Evolutionary conservation across 2,329 filamentous ascomycete genomes (phyloP).

Genomic region (Aspergillus ustus): DNA sequence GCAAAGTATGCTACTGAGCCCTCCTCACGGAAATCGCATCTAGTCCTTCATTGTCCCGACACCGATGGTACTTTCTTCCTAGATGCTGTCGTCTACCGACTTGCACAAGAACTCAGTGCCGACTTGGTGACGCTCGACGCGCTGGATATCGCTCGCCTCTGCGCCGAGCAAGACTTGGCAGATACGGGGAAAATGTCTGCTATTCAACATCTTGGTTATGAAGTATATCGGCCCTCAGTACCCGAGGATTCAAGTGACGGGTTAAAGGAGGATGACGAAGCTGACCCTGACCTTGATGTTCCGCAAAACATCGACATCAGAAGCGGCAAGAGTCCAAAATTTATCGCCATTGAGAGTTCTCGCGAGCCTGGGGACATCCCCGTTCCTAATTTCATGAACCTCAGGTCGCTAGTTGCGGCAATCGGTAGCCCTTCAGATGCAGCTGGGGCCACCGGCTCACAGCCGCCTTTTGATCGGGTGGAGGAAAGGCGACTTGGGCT

Average conservation of each 20-base stretch:
- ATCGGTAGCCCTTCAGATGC: constrained; percentile 36
- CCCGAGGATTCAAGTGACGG: constrained; percentile 48
- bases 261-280: constrained; percentile 52
- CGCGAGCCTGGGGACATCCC: constrained; percentile 38
- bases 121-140: constrained; percentile 51
- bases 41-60: constrained; percentile 64
- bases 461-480: constrained; percentile 24
- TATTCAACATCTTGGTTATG: constrained; percentile 57
- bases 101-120: constrained; percentile 61
- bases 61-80: constrained; percentile 60
- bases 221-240: constrained; percentile 52
- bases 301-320: constrained; percentile 28
- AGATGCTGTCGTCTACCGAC: constrained; percentile 64
- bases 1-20: constrained; percentile 51
- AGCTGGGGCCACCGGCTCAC: constrained; percentile 21
- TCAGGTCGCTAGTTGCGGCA: constrained; percentile 40
- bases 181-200: constrained; percentile 39
- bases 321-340: constrained; percentile 30
- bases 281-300: constrained; percentile 45
- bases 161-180: constrained; percentile 47
- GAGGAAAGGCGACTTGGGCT: constrained; percentile 42
- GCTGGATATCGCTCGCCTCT: constrained; percentile 52
- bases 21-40: constrained; percentile 58
- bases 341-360: constrained; percentile 41
- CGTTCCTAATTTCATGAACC: constrained; percentile 36